Percentiles rank a stretch among this genome's conserved stretches.
Conservation (phyloP, 495 filamentous ascomycete species). For the Aspergillus taichungensis region DNA sequence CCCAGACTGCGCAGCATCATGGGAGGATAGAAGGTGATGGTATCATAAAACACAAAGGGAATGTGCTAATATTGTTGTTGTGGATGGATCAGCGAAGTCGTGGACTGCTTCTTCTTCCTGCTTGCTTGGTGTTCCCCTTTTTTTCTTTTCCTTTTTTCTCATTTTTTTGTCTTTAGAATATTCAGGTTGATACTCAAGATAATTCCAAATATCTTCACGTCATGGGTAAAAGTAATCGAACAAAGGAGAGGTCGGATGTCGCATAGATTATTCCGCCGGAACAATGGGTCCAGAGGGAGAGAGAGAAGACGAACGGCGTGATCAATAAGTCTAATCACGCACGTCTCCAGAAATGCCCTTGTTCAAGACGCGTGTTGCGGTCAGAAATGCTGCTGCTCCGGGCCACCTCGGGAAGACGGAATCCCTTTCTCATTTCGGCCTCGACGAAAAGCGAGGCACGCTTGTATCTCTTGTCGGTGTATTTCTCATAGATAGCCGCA, state of each 20-base stretch:
- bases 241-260: conserved; percentile 5
- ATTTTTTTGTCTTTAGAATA: background rate
- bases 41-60: conserved; percentile 10
- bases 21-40: conserved; percentile 5
- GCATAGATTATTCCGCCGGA: background rate
- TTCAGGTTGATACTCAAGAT: background rate
- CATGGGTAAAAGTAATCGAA: conserved; percentile 8
- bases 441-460: conserved; percentile 72
- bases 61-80: background rate
- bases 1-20: conserved; percentile 11
- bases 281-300: background rate
- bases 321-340: conserved; percentile 3
- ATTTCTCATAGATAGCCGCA: conserved; percentile 82
- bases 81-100: background rate
- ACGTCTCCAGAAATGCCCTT: conserved; percentile 10
- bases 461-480: conserved; percentile 74
- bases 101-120: background rate
- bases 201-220: too few species aligned
- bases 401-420: conserved; percentile 24
- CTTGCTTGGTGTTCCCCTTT: background rate
- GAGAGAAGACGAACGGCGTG: background rate
- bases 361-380: conserved; percentile 7
- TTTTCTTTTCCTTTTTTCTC: background rate
- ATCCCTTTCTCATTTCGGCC: conserved; percentile 55
- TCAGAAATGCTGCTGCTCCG: conserved; percentile 10